Conservation (phyloP, 768 basidiomycete species). For the Boletellus sp. region DNA sequence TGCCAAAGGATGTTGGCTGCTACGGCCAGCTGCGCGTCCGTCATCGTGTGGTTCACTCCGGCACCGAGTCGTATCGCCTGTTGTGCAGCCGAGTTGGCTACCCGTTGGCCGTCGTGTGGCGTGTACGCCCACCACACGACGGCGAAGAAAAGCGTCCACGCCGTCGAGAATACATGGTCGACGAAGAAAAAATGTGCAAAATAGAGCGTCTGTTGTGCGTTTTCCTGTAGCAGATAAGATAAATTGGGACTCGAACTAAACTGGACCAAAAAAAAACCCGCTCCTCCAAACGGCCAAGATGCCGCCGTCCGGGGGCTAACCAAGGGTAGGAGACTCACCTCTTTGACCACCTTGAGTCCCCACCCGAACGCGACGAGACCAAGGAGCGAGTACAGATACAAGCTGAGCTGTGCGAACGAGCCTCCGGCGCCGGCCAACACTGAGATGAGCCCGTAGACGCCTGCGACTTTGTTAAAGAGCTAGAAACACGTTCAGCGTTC, state of each 20-base stretch:
- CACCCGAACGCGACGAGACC: slow-evolving; percentile 78
- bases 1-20: slow-evolving; percentile 87
- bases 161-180: slow-evolving; percentile 86
- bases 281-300: too few relatives aligned
- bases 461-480: slow-evolving; percentile 97
- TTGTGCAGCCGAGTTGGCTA: slow-evolving; percentile 85
- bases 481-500: slow-evolving; percentile 27
- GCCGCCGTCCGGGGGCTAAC: too few relatives aligned
- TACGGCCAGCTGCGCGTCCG: slow-evolving; percentile 58
- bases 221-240: slow-evolving; percentile 55
- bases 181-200: slow-evolving; percentile 91
- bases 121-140: slow-evolving; percentile 88
- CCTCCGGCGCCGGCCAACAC: slow-evolving; percentile 87
- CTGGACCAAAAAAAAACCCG: too few relatives aligned
- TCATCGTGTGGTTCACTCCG: slow-evolving; percentile 49
- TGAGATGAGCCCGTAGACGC: slow-evolving; percentile 93
- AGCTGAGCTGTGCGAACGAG: slow-evolving; percentile 86
- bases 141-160: slow-evolving; percentile 91
- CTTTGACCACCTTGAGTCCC: slow-evolving; percentile 83
- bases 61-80: slow-evolving; percentile 71
- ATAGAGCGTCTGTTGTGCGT: slow-evolving; percentile 76
- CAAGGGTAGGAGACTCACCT: slow-evolving; percentile 48
- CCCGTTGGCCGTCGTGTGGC: slow-evolving; percentile 84
- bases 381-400: slow-evolving; percentile 89
- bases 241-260: too few relatives aligned